phyloP scores from a whole-genome alignment of 2,329 filamentous ascomycete genomes.

The Macroventuria anomochaeta region DNA sequence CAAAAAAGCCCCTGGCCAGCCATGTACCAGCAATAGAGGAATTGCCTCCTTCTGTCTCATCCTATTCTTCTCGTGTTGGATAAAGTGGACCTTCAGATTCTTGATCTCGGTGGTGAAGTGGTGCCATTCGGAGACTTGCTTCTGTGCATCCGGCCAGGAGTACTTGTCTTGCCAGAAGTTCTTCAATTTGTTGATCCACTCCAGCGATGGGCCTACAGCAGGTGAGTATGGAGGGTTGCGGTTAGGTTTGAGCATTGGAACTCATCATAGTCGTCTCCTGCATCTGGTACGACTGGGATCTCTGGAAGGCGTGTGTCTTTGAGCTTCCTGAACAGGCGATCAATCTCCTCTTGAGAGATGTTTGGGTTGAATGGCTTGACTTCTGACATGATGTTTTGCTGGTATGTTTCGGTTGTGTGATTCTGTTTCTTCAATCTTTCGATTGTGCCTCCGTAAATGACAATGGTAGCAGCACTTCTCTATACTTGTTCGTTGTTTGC shows the following conservation, averaged over 20 bases:
- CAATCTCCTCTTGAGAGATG: conserved; percentile 46
- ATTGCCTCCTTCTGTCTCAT: conserved; percentile 46
- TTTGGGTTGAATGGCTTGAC: conserved; percentile 44
- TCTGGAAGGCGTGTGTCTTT: conserved; percentile 43
- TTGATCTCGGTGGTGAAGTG: conserved; percentile 49
- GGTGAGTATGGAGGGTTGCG: background rate
- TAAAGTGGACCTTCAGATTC: conserved; percentile 48
- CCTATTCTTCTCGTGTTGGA: conserved; percentile 45
- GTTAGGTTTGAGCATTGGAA: too few relatives aligned
- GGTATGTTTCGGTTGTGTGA: background rate
- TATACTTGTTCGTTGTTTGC: background rate
- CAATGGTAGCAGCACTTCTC: background rate
- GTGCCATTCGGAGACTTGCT: conserved; percentile 41
- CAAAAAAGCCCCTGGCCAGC: conserved; percentile 57
- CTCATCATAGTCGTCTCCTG: conserved; percentile 45
- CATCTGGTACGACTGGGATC: conserved; percentile 45
- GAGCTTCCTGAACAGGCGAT: conserved; percentile 46
- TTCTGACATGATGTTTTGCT: conserved; percentile 18
- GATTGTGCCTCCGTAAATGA: too few relatives aligned
- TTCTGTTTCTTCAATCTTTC: background rate
- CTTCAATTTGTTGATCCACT: conserved; percentile 47
- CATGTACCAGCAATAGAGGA: conserved; percentile 53
- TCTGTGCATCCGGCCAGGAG: conserved; percentile 43
- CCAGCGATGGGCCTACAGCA: conserved; percentile 27
- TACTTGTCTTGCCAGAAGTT: conserved; percentile 44